Base-by-base conservation (phyloP, 305 asterid genomes). In the Stenogyne calaminthoides region DNA sequence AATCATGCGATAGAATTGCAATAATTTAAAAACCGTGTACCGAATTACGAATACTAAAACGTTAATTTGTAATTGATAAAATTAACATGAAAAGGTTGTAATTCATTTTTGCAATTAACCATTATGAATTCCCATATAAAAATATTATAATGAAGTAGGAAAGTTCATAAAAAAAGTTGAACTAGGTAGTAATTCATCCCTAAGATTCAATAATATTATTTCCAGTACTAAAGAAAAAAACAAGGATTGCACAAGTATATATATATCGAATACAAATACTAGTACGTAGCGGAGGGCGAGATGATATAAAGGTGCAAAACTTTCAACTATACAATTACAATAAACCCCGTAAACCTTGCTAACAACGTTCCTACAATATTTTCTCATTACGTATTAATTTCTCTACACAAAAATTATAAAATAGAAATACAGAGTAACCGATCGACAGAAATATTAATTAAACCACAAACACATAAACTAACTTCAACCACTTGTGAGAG, bases 301-400 rank as follows among this genome's bases (percentile, higher is more conserved):
- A 7, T 20, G 3, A 78, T 14, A 25, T 9, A 18, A 57, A 29
- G 61, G 46, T 69, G 56, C 82, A 81, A 81, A 76, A 69, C 42
- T 76, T 67, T 63, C 18, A 34, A 49, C 78, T 78, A 75, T 78
- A 81, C 85, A 81, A 62, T 81, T 81, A 62, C 60, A 70, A 71
- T 76, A 68, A 77, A 75, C 40, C 70, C 63, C 61, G 73, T 77
- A 77, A 71, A 70, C 61, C 70, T 63, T 75, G 81, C 84, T 76
- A 78, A 60, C 83, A 73, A 73, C 75, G 12, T 71, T 61, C 56
- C 76, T 81, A 74, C 67, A 9, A 74, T 63, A 25, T 25, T 25
- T 61, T 71, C 61, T 42, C 68, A 56, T 34, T 59, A 55, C 60
- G 76, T 57, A 66, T n/a, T n/a, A n/a, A n/a, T 76, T 73, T 78